phyloP scores from a whole-genome alignment of 345 rosid genomes.

The Gossypioides kirkii region DNA sequence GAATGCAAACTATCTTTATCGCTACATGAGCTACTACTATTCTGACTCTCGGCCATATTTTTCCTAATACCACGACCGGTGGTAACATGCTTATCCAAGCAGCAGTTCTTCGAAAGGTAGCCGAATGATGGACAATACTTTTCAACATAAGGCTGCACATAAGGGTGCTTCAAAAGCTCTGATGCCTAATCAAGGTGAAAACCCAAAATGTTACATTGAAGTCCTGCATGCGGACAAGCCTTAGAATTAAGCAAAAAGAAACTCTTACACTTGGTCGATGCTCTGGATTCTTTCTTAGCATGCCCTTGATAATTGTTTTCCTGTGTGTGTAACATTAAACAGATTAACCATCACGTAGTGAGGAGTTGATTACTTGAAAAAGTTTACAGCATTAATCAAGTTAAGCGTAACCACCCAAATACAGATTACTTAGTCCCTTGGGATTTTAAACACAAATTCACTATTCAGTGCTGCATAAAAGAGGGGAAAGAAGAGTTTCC shows the following conservation, averaged over 20 bases:
- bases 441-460: background rate
- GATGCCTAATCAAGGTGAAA: slow-evolving; percentile 56
- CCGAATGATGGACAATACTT: slow-evolving; percentile 60
- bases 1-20: slow-evolving; percentile 75
- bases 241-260: slow-evolving; percentile 20
- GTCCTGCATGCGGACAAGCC: slow-evolving; percentile 10
- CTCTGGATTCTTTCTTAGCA: slow-evolving; percentile 96
- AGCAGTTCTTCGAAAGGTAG: slow-evolving; percentile 31
- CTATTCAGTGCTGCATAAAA: background rate
- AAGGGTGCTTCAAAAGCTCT: slow-evolving; percentile 94
- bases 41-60: slow-evolving; percentile 87
- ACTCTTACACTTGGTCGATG: slow-evolving; percentile 88
- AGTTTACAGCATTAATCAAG: background rate
- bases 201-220: slow-evolving; percentile 18
- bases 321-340: slow-evolving; percentile 37
- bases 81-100: slow-evolving; percentile 52
- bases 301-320: slow-evolving; percentile 83
- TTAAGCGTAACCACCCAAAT: background rate
- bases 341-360: slow-evolving; percentile 14
- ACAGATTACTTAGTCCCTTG: background rate
- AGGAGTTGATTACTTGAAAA: background rate
- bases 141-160: slow-evolving; percentile 83
- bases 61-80: slow-evolving; percentile 40
- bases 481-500: background rate
- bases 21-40: slow-evolving; percentile 73